Conservation (phyloP, 2,329 filamentous ascomycete genomes). For the Ophiocordyceps robertsii region DNA sequence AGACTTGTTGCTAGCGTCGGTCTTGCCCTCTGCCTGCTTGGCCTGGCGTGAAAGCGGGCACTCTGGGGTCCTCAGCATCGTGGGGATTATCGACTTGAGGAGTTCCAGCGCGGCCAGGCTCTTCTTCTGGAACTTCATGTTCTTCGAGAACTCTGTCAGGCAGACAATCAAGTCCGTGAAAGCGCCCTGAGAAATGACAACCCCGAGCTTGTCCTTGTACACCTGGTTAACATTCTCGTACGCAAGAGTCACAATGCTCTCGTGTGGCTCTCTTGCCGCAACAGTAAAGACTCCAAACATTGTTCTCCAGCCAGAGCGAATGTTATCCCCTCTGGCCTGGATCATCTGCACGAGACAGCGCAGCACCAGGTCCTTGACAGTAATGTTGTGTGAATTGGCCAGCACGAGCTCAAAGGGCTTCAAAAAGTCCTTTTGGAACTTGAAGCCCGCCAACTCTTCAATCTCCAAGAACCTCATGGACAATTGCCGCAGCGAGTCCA, state of each 20-base stretch:
- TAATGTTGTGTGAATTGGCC: conserved; percentile 77
- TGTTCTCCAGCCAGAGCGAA: conserved; percentile 93
- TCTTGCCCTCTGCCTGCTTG: conserved; percentile 19
- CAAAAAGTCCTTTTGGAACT: conserved; percentile 98
- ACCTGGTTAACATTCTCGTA: conserved; percentile 95
- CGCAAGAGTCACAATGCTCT: conserved; percentile 89
- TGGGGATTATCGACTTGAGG: conserved; percentile 82
- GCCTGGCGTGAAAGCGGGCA: conserved; percentile 69
- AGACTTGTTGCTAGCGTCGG: conserved; percentile 28
- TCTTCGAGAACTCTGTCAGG: conserved; percentile 96
- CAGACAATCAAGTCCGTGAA: conserved; percentile 96
- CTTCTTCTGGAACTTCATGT: conserved; percentile 97
- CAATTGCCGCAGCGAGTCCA: conserved; percentile 87
- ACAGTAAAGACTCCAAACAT: conserved; percentile 99
- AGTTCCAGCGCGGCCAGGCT: conserved; percentile 91
- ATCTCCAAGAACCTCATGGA: conserved; percentile 99
- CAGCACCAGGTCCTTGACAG: conserved; percentile 95
- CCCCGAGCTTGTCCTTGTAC: conserved; percentile 88
- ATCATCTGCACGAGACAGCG: conserved; percentile 98
- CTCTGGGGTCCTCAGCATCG: conserved; percentile 91
- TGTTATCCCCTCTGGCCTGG: conserved; percentile 89
- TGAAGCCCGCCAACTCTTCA: conserved; percentile 94
- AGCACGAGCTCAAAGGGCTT: conserved; percentile 98
- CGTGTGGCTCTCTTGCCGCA: conserved; percentile 82
- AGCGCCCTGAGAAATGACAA: conserved; percentile 90